Conservation (phyloP, 257 asterid genomes). For the Gentiana dahurica region DNA sequence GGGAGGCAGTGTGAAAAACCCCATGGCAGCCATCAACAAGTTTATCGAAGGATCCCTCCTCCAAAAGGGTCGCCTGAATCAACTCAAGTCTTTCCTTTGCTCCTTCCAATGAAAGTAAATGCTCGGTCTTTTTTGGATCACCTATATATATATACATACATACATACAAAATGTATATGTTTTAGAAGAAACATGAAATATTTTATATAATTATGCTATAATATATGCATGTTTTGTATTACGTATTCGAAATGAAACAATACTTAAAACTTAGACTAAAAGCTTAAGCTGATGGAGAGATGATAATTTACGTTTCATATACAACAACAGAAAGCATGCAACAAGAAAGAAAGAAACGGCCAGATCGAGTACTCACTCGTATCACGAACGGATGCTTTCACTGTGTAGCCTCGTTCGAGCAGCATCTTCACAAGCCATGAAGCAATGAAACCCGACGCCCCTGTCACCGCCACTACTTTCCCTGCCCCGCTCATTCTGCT, state of each 20-base stretch:
- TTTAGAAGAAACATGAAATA: no score
- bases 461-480: conserved; percentile 52
- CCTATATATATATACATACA: conserved; percentile 13
- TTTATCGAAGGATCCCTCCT: conserved; percentile 44
- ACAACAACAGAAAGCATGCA: no score
- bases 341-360: no score
- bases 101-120: neutral
- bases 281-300: no score
- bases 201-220: no score
- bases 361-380: conserved; percentile 14
- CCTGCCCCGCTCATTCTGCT: conserved; percentile 7
- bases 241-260: no score
- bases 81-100: no score
- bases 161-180: neutral
- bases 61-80: neutral
- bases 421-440: conserved; percentile 58
- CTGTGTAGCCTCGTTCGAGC: conserved; percentile 45
- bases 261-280: no score
- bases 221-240: no score
- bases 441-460: conserved; percentile 54
- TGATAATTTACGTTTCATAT: no score
- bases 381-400: conserved; percentile 49
- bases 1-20: conserved; percentile 48
- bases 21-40: conserved; percentile 41
- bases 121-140: no score